Evolutionary conservation across 352 stramenopile genomes (phyloP).

Genomic region (Aphanomyces cochlioides): DNA sequence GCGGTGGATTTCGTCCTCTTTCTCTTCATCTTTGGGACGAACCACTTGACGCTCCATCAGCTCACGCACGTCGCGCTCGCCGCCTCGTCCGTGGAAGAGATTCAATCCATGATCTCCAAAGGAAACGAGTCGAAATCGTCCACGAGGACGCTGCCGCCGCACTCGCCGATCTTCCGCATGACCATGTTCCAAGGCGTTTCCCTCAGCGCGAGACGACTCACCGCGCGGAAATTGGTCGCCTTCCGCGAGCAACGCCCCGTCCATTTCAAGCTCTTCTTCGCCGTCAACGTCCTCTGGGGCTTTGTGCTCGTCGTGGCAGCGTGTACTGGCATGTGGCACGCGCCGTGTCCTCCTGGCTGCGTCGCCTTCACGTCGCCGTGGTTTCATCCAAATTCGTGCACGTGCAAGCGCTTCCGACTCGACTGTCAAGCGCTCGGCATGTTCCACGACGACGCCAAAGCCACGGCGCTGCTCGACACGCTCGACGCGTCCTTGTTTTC

Average conservation of each 20-base stretch:
- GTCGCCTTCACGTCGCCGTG: conserved; percentile 15
- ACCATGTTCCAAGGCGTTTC: not conserved
- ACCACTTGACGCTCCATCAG: conserved; percentile 24
- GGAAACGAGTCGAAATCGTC: not conserved
- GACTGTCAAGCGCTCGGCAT: not conserved
- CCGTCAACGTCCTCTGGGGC: conserved; percentile 20
- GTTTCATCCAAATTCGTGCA: conserved; percentile 1
- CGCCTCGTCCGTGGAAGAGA: not conserved
- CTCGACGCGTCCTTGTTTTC: conserved; percentile 1
- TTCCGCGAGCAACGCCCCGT: not conserved
- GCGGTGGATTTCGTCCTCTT: not conserved
- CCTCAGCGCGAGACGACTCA: conserved; percentile 2
- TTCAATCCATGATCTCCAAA: not conserved
- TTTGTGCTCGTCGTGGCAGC: conserved; percentile 9
- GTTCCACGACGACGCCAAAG: not conserved
- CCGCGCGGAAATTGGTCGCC: not conserved
- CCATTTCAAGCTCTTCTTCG: conserved; percentile 21
- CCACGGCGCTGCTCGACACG: not conserved
- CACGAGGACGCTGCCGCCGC: not conserved
- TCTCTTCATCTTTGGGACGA: conserved; percentile 24
- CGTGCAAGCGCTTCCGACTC: conserved; percentile 8
- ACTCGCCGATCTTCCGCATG: not conserved
- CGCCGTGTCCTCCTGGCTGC: conserved; percentile 11
- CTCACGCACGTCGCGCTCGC: conserved; percentile 17
- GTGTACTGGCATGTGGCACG: not conserved